Base-by-base conservation (phyloP, 768 basidiomycete species). In the Podaxis rugospora region DNA sequence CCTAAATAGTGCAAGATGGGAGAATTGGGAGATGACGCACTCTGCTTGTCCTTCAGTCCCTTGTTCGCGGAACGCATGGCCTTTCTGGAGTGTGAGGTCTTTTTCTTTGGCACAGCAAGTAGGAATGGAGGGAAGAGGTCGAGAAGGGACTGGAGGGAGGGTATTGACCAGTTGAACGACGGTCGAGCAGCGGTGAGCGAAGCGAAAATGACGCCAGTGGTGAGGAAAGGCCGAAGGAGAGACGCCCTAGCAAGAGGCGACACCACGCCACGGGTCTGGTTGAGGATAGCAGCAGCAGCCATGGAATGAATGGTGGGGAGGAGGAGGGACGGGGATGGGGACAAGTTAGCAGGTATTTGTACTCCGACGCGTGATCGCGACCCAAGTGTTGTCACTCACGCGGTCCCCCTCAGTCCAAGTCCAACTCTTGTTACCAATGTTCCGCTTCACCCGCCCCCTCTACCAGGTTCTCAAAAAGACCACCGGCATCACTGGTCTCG, bases 1-100 rank as follows among this genome's bases (percentile, higher is more conserved):
- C 28, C 46, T 62, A 42, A 65, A 46, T 35, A 52, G 16, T 51
- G 23, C 64, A 25, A 18, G 51, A 28, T 25, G 21, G 21, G 37
- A 51, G 18, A 5, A 23, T 21, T 13, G 10, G 47, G 55, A 25
- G 51, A 42, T 40, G 40, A 74, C 86, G 63, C 68, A 94, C 96
- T 94, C 62, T 87, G 87, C 73, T 93, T 95, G 74, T 98, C 95
- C 72, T 95, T 93, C 67, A 97, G 76, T 1, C 95, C 94, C 74
- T 98, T 98, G 74, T 95, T 94, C 14, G 95, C 90, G 64, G 86
- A 87, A 44, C 95, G 83, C 94, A 96, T 96, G n/a, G 89, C 83
- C 74, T 98, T 98, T 55, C 92, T 82, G 21, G 93, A 94, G 75
- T 98, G 95, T 0, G 95, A 94, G 10, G 87, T 83, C 75, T 95